phyloP scores from a whole-genome alignment of 2,329 filamentous ascomycete genomes.

The Dothiorella sarmentorum region DNA sequence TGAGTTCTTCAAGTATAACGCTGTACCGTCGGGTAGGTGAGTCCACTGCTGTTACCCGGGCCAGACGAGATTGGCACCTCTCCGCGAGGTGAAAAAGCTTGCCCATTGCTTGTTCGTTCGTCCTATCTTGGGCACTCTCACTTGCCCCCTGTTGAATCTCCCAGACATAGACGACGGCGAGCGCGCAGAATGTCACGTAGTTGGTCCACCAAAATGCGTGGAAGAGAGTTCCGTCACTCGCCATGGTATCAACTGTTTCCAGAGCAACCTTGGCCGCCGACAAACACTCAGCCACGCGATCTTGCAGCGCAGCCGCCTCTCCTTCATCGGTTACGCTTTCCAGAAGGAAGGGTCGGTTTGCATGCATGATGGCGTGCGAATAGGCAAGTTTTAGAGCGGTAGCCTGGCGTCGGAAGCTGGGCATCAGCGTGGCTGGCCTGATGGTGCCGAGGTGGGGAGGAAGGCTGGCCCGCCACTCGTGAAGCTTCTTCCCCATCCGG shows the following conservation, averaged over 20 bases:
- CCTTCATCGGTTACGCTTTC: constrained; percentile 24
- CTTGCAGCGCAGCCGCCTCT: constrained; percentile 30
- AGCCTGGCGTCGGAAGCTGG: constrained; percentile 39
- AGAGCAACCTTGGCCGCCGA: constrained; percentile 41
- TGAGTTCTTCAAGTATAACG: constrained; percentile 47
- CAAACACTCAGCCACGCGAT: constrained; percentile 44
- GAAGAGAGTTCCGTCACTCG: constrained; percentile 36
- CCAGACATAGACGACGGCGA: constrained; percentile 49
- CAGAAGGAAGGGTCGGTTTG: constrained; percentile 33
- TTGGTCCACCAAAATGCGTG: constrained; percentile 50
- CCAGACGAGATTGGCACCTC: constrained; percentile 43
- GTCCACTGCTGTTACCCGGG: constrained; percentile 45
- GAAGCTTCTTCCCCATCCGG: constrained; percentile 37
- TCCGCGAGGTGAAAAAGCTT: constrained; percentile 43
- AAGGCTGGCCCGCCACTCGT: constrained; percentile 31
- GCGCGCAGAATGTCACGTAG: constrained; percentile 49
- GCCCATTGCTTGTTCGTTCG: background rate
- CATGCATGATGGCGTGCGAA: constrained; percentile 34
- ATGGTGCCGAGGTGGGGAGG: constrained; percentile 46
- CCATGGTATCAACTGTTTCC: constrained; percentile 37
- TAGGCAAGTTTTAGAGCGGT: constrained; percentile 32
- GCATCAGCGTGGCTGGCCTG: constrained; percentile 45
- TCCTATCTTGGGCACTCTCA: background rate
- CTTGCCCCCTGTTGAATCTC: constrained; percentile 39
- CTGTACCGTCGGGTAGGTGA: constrained; percentile 48